These are phyloP conservation scores for Fusarium armeniacum DNA, from an alignment of 2,329 filamentous ascomycete genomes.

Conservation along the genomic window DNA sequence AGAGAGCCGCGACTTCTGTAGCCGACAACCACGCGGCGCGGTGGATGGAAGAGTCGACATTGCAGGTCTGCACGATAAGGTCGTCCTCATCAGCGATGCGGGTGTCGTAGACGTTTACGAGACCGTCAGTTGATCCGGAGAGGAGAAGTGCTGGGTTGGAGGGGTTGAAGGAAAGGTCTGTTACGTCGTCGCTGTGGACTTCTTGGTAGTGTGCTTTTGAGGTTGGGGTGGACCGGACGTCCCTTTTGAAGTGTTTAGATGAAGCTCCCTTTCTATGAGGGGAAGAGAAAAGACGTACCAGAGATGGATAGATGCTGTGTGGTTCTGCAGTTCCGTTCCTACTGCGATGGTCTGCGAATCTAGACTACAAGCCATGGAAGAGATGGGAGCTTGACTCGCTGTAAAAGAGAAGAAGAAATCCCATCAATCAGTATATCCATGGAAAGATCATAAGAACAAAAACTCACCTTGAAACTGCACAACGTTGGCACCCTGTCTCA, in stretches of 20 bases:
- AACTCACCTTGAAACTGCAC: slow-evolving; percentile 63
- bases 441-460: slow-evolving; percentile 18
- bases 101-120: slow-evolving; percentile 83
- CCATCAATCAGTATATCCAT: background rate
- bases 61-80: slow-evolving; percentile 81
- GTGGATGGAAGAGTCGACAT: slow-evolving; percentile 81
- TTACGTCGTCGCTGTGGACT: slow-evolving; percentile 77
- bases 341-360: slow-evolving; percentile 73
- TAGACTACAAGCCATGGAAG: slow-evolving; percentile 74
- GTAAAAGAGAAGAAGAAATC: background rate
- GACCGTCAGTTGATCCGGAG: slow-evolving; percentile 83
- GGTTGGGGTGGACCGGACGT: slow-evolving; percentile 65
- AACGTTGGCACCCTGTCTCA: slow-evolving; percentile 64
- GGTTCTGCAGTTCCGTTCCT: slow-evolving; percentile 79
- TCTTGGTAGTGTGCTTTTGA: slow-evolving; percentile 71
- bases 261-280: background rate
- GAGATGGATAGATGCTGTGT: slow-evolving; percentile 71
- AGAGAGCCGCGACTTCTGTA: slow-evolving; percentile 77
- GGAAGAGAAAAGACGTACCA: slow-evolving; percentile 63
- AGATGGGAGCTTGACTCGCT: slow-evolving; percentile 67
- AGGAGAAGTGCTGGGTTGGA: slow-evolving; percentile 72
- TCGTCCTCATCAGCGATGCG: slow-evolving; percentile 81
- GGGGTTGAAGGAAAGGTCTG: slow-evolving; percentile 72
- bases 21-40: slow-evolving; percentile 77
- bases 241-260: slow-evolving; percentile 59